These are phyloP conservation scores for Hippophae gyantsensis DNA, from an alignment of 306 rosid genomes.

Conservation along the genomic window DNA sequence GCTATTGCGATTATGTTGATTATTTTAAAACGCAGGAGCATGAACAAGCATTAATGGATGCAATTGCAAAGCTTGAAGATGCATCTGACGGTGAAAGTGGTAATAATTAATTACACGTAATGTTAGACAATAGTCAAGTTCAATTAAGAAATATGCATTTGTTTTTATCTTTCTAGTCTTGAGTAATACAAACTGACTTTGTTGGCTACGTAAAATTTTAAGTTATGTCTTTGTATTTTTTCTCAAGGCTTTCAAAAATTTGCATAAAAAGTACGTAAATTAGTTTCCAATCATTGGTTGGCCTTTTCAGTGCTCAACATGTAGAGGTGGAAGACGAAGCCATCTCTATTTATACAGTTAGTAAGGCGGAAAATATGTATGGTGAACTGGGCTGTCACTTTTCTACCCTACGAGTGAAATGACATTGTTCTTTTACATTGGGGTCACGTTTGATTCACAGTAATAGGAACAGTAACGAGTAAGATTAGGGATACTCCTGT, in stretches of 20 bases:
- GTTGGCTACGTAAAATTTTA: constrained; percentile 12
- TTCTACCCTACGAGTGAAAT: too few relatives aligned
- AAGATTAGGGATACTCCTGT: too few relatives aligned
- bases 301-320: neutral
- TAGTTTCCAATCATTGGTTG: constrained; percentile 1
- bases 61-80: constrained; percentile 74
- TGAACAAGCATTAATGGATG: constrained; percentile 69
- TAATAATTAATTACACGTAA: constrained; percentile 38
- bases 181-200: constrained; percentile 20
- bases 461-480: too few relatives aligned
- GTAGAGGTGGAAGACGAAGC: neutral
- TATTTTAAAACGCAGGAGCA: constrained; percentile 53
- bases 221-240: neutral
- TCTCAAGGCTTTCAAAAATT: constrained; percentile 2
- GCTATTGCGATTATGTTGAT: constrained; percentile 4
- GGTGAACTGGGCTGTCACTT: too few relatives aligned
- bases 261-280: neutral
- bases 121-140: neutral
- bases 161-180: constrained; percentile 29
- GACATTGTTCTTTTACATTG: too few relatives aligned
- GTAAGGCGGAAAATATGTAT: neutral
- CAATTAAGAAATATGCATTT: constrained; percentile 22
- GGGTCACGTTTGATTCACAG: too few relatives aligned
- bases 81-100: constrained; percentile 90
- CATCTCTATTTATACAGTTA: neutral